These are phyloP conservation scores for Solanum raphanifolium DNA, from an alignment of 257 asterid genomes.

Conservation along the genomic window DNA sequence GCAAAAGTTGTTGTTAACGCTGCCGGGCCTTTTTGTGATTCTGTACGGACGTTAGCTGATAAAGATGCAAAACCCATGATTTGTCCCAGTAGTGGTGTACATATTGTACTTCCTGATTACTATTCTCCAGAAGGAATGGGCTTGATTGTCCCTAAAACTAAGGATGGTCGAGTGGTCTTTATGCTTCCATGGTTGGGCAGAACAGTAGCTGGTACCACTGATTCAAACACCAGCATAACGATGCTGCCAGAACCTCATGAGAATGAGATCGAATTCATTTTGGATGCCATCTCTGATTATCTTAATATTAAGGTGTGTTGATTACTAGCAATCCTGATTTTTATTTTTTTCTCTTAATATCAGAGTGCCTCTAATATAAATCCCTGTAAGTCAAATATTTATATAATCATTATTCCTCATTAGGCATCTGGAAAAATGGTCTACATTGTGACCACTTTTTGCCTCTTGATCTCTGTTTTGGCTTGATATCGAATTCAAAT, in stretches of 20 bases:
- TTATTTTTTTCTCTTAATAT: background rate
- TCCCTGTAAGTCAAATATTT: background rate
- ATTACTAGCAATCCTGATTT: background rate
- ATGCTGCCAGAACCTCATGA: conserved; percentile 98
- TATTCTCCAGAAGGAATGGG: conserved; percentile 99
- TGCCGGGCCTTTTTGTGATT: conserved; percentile 96
- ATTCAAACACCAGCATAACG: conserved; percentile 77
- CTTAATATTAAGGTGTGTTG: conserved; percentile 79
- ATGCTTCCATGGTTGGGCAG: conserved; percentile 99
- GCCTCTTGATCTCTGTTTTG: background rate
- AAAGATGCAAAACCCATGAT: conserved; percentile 74
- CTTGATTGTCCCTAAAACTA: conserved; percentile 96
- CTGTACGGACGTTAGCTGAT: conserved; percentile 76
- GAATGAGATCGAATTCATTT: conserved; percentile 86
- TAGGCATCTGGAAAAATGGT: background rate
- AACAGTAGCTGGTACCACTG: conserved; percentile 97
- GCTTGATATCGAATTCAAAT: background rate
- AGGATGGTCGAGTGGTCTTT: conserved; percentile 96
- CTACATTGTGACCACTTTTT: background rate
- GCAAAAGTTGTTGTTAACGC: conserved; percentile 94
- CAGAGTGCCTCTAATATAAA: background rate
- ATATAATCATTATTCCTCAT: background rate
- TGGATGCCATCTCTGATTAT: conserved; percentile 92
- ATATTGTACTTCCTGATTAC: conserved; percentile 92
- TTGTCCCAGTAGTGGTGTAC: conserved; percentile 96